Evolutionary conservation across 2,329 filamentous ascomycete species (phyloP).

Genomic region (Xylariaceae sp.): DNA sequence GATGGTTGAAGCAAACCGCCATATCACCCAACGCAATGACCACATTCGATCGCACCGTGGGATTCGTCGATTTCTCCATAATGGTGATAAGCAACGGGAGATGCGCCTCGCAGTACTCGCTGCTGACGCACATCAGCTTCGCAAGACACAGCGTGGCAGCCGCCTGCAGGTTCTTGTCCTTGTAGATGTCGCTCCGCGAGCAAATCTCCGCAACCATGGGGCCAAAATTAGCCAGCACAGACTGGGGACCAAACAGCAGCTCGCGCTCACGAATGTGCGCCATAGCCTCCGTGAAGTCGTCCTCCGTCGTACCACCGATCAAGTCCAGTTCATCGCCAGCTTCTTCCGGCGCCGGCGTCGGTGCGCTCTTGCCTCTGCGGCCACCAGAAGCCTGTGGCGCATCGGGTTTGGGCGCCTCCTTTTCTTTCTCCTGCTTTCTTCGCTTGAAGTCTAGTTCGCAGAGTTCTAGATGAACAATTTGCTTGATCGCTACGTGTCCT

Average conservation of each 20-base stretch:
- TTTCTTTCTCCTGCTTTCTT: slow-evolving; percentile 84
- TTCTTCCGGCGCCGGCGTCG: slow-evolving; percentile 51
- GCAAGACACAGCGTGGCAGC: slow-evolving; percentile 91
- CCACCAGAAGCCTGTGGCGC: slow-evolving; percentile 29
- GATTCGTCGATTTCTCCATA: slow-evolving; percentile 87
- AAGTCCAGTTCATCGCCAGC: slow-evolving; percentile 88
- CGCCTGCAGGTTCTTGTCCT: slow-evolving; percentile 83
- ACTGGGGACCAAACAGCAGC: slow-evolving; percentile 71
- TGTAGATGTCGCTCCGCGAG: slow-evolving; percentile 87
- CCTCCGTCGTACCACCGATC: slow-evolving; percentile 92
- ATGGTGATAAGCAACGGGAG: slow-evolving; percentile 93
- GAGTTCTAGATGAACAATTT: slow-evolving; percentile 96
- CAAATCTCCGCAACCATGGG: slow-evolving; percentile 91
- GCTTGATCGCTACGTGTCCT: slow-evolving; percentile 95
- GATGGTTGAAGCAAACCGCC: slow-evolving; percentile 98
- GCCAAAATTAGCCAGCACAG: slow-evolving; percentile 84
- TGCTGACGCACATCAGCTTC: slow-evolving; percentile 97
- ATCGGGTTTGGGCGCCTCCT: slow-evolving; percentile 46
- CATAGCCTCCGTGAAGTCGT: slow-evolving; percentile 87
- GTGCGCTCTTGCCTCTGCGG: slow-evolving; percentile 33
- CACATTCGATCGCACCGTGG: slow-evolving; percentile 89
- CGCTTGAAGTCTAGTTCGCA: slow-evolving; percentile 98
- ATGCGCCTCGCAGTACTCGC: slow-evolving; percentile 92
- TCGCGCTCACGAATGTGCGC: slow-evolving; percentile 79
- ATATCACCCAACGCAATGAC: slow-evolving; percentile 97